A percentile compares a stretch with the other conserved stretches of the same genome.
Evolutionary conservation across 2,329 filamentous ascomycete genomes (phyloP).

Genomic region (Talaromyces sp.): DNA sequence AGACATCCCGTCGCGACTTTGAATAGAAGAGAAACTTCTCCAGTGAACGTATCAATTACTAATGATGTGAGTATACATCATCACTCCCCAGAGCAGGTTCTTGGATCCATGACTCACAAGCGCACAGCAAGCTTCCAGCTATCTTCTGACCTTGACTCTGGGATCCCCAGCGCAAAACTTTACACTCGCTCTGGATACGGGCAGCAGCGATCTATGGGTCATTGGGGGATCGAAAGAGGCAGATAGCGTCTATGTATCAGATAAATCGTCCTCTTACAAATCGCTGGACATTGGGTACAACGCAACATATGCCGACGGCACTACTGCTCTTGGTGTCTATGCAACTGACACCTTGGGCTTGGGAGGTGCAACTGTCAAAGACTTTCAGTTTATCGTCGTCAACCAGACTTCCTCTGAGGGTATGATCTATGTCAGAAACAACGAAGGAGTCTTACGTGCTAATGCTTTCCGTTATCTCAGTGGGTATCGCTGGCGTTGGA

Average conservation of each 20-base stretch:
- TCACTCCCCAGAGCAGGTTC: too few species aligned
- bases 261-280: constrained; percentile 49
- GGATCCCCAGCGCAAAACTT: constrained; percentile 60
- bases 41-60: background rate
- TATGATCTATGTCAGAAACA: background rate
- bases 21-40: constrained; percentile 1
- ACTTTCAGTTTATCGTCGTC: constrained; percentile 15
- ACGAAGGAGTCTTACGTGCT: background rate
- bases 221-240: constrained; percentile 66
- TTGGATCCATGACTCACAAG: background rate
- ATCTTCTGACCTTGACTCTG: constrained; percentile 60
- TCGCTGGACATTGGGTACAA: constrained; percentile 71
- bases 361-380: constrained; percentile 20
- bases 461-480: constrained; percentile 25
- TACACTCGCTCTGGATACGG: constrained; percentile 62
- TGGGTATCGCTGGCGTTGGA: constrained; percentile 79
- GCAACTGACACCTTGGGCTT: constrained; percentile 60
- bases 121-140: constrained; percentile 28
- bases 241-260: constrained; percentile 59
- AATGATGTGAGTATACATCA: background rate
- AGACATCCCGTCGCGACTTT: background rate
- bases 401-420: constrained; percentile 19
- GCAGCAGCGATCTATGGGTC: constrained; percentile 66
- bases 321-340: constrained; percentile 70
- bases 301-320: constrained; percentile 77